These are phyloP conservation scores for Solanum appendiculatum DNA, from an alignment of 257 asterid species.

Conservation along the genomic window DNA sequence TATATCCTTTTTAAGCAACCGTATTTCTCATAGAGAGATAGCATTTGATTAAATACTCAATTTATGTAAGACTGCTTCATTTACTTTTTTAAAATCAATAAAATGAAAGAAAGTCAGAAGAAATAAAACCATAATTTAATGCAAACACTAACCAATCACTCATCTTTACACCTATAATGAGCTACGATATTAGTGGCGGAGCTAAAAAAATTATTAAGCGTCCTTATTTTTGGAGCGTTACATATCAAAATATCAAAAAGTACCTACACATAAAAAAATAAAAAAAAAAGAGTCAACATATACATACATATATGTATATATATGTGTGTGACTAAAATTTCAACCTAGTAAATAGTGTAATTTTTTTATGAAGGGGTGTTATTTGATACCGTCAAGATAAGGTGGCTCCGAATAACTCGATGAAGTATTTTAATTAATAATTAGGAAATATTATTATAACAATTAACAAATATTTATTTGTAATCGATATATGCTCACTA, in stretches of 20 bases:
- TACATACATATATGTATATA: too few species aligned
- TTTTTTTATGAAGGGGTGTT: too few species aligned
- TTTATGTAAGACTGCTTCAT: background rate
- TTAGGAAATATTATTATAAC: background rate
- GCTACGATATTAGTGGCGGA: background rate
- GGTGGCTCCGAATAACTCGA: background rate
- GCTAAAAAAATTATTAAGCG: rapidly evolving
- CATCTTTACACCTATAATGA: background rate
- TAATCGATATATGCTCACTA: too few species aligned
- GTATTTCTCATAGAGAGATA: background rate
- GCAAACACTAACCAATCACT: background rate
- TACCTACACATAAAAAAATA: too few species aligned
- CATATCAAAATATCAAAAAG: too few species aligned
- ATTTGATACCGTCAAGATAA: background rate
- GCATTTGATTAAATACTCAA: background rate
- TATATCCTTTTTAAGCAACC: background rate
- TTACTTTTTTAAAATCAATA: background rate
- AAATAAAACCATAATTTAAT: background rate
- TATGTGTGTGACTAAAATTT: too few species aligned
- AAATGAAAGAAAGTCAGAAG: background rate
- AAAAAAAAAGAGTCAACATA: background rate
- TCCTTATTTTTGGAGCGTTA: too few species aligned
- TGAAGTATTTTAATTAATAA: too few species aligned
- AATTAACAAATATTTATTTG: too few species aligned
- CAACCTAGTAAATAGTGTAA: background rate